Evolutionary conservation across 1,284 basidiomycete species (phyloP).

Genomic region (Sporisorium reilianum): DNA sequence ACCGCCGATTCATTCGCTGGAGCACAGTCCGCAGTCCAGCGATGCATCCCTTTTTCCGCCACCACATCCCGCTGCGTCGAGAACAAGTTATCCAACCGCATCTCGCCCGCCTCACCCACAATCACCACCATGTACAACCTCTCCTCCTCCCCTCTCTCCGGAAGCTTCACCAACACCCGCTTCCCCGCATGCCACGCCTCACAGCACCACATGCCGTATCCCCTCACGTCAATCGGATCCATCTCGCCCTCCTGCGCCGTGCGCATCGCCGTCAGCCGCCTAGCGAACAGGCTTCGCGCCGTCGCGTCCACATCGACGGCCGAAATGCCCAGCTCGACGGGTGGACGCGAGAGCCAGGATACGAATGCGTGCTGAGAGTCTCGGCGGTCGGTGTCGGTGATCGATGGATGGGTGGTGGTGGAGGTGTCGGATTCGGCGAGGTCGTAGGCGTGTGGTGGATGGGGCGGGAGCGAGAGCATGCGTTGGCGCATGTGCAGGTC

Average conservation of each 20-base stretch:
- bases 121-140: conserved; percentile 15
- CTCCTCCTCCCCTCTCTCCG: background rate
- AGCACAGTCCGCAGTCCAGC: conserved; percentile 1
- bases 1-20: background rate
- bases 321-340: conserved; percentile 3
- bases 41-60: conserved; percentile 2
- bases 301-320: background rate
- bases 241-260: background rate
- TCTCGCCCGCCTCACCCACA: background rate
- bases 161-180: conserved; percentile 7
- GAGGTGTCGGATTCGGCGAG: conserved; percentile 6
- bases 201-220: conserved; percentile 13
- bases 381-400: background rate
- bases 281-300: background rate
- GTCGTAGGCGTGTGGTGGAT: conserved; percentile 20
- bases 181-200: conserved; percentile 10
- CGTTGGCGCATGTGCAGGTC: conserved; percentile 40
- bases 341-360: conserved; percentile 25
- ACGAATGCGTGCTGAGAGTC: conserved; percentile 10
- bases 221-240: conserved; percentile 18
- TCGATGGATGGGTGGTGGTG: background rate
- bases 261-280: background rate
- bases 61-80: background rate
- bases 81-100: conserved; percentile 36
- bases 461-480: conserved; percentile 23